Percentiles rank a stretch among this genome's conserved stretches.
Conservation (phyloP, 495 filamentous ascomycete species). For the Amphirosellinia nigrospora region DNA sequence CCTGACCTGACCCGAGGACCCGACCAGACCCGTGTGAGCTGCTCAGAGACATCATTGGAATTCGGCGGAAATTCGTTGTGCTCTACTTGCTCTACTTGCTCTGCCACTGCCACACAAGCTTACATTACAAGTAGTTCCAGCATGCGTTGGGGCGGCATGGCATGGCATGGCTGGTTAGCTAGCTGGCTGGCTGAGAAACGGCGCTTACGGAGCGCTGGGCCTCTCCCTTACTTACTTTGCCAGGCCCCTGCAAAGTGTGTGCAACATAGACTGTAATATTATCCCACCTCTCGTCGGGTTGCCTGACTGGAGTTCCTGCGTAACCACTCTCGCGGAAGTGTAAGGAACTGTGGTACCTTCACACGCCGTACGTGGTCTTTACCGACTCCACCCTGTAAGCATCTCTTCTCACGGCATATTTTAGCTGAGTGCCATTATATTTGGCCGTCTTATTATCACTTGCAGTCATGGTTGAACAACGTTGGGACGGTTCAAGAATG, state of each 20-base stretch:
- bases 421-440: slow-evolving; percentile 23
- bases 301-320: slow-evolving; percentile 24
- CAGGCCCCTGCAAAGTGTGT: slow-evolving; percentile 19
- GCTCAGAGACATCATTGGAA: slow-evolving; percentile 11
- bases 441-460: slow-evolving; percentile 13
- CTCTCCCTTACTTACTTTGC: slow-evolving; percentile 19
- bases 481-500: slow-evolving; percentile 7
- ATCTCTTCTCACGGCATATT: slow-evolving; percentile 23
- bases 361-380: slow-evolving; percentile 15
- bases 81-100: too few species aligned
- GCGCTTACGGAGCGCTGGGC: not conserved
- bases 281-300: slow-evolving; percentile 17
- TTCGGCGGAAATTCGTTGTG: slow-evolving; percentile 17
- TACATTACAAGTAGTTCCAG: too few species aligned
- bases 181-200: not conserved
- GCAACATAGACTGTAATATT: slow-evolving; percentile 25
- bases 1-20: not conserved
- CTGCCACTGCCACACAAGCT: slow-evolving; percentile 17
- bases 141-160: slow-evolving; percentile 14
- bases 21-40: slow-evolving; percentile 13
- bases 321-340: slow-evolving; percentile 27
- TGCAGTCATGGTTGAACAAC: slow-evolving; percentile 16
- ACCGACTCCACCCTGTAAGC: slow-evolving; percentile 24
- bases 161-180: slow-evolving; percentile 18
- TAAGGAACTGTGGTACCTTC: slow-evolving; percentile 19